Conservation (phyloP, 805 yeast species). For the Yarrowia sp. region DNA sequence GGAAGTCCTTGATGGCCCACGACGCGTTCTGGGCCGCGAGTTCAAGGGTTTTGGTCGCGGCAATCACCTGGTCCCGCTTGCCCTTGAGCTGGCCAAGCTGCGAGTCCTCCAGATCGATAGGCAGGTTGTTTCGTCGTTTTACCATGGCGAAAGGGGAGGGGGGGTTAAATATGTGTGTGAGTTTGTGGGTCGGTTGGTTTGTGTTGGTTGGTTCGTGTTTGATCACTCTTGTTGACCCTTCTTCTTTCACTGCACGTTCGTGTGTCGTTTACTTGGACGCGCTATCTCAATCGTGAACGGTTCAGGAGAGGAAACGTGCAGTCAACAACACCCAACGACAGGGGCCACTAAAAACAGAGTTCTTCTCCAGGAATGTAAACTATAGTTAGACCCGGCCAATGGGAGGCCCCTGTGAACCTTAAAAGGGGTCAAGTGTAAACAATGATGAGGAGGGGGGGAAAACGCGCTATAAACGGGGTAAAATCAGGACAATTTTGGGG, state of each 20-base stretch:
- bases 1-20: slow-evolving; percentile 35
- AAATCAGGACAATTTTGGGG: background rate
- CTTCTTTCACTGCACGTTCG: too few species aligned
- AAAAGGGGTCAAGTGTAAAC: background rate
- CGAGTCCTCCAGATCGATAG: slow-evolving; percentile 28
- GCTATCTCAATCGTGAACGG: too few species aligned
- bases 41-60: slow-evolving; percentile 20
- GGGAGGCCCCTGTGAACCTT: background rate
- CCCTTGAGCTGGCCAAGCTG: slow-evolving; percentile 33
- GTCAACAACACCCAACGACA: slow-evolving; percentile 1
- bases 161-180: background rate
- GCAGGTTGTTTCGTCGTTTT: slow-evolving; percentile 2
- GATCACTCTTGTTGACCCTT: too few species aligned
- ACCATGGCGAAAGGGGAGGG: background rate
- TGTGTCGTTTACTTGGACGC: too few species aligned
- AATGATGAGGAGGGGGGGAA: background rate
- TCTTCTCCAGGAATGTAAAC: slow-evolving; percentile 27
- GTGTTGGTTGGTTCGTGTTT: too few species aligned
- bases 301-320: too few species aligned
- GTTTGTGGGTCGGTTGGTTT: too few species aligned
- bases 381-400: slow-evolving; percentile 27
- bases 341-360: slow-evolving; percentile 3
- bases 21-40: slow-evolving; percentile 32
- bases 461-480: background rate
- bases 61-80: slow-evolving; percentile 33